Evolutionary conservation across 1,139 yeast genomes (phyloP).

Genomic region (Lodderomyces beijingensis): DNA sequence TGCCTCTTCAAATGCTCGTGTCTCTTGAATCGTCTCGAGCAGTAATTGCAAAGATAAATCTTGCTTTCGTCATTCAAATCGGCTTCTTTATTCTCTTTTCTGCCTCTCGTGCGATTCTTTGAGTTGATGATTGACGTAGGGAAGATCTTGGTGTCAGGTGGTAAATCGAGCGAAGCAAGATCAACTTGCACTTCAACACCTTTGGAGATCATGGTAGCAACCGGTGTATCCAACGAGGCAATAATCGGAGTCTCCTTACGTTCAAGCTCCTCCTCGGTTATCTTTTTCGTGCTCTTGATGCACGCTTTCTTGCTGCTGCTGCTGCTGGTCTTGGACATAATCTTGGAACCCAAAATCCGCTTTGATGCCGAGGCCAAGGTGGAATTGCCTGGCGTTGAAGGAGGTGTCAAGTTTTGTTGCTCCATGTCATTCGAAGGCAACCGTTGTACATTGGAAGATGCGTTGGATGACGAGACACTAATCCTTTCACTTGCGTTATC

Average conservation of each 20-base stretch:
- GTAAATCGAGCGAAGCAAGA: constrained; percentile 37
- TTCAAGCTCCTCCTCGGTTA: constrained; percentile 6
- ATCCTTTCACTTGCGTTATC: constrained; percentile 10
- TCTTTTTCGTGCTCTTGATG: constrained; percentile 6
- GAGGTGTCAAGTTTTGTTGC: constrained; percentile 5
- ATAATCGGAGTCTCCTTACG: constrained; percentile 10
- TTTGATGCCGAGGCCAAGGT: constrained; percentile 36
- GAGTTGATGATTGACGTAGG: constrained; percentile 33
- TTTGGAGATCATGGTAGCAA: constrained; percentile 24
- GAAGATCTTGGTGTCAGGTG: constrained; percentile 36
- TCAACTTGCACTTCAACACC: constrained; percentile 43
- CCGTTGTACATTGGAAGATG: constrained; percentile 9
- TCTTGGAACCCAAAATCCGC: constrained; percentile 37
- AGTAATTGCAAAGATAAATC: constrained; percentile 43
- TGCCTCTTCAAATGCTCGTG: constrained; percentile 80
- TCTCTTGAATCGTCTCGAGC: constrained; percentile 64
- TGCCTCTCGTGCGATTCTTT: constrained; percentile 39
- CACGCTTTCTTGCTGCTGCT: constrained; percentile 16
- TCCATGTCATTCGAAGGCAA: constrained; percentile 5
- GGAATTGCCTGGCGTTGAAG: constrained; percentile 10
- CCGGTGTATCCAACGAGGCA: constrained; percentile 14
- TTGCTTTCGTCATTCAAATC: constrained; percentile 40
- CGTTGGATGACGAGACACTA: constrained; percentile 20
- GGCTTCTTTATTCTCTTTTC: constrained; percentile 46
- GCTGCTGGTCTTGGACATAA: constrained; percentile 24